Evolutionary conservation across 148 eudicot species (phyloP), one percentile per base, ranked within the genome.

Genomic region (Pharnaceum exiguum): DNA sequence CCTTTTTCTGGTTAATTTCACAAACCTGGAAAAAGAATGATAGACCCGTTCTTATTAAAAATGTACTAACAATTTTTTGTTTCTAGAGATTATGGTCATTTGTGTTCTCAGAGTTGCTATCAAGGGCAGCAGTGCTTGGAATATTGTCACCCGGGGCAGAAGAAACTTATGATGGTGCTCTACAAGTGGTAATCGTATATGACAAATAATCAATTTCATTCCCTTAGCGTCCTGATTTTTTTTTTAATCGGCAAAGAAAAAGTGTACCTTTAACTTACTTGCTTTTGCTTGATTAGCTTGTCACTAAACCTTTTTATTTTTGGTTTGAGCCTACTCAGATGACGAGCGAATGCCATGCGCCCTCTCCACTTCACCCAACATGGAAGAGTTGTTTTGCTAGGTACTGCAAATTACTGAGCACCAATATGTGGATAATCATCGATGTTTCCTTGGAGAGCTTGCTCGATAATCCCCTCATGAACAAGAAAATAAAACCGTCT

Each of bases 371-470:
- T 27, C 55, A 70, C 37, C 40, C 49, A 55, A 65, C 79, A 44
- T 44, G 82, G 38, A 75, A 82, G 38, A 38, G 69, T 46, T 77
- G 74, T 62, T 82, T 85, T 55, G 77, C 72, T n/a, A 75, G 87
- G 46, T 49, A 71, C 46, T 72, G 82, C 53, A 77, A 60, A 61
- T 74, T 68, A 57, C 32, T 77, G 5, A 17, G 27, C 7, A 5
- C 16, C 12, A 57, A 72, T 52, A 45, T 55, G 45, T 85, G 91
- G 87, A 46, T 74, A 2, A 76, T 85, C 6, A 75, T 72, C 18
- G 87, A 85, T 44, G 72, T 73, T 47, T 82, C 85, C 5, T 56
- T 85, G 55, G 91, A 72, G 30, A 79, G 69, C 24, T 55, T 85
- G 50, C 50, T 74, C 27, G 66, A 85, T 13, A 62, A 62, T 47